Evolutionary conservation across 179 eudicot species (phyloP), one percentile per base, ranked within the genome.

Genomic region (Nepenthes alata): DNA sequence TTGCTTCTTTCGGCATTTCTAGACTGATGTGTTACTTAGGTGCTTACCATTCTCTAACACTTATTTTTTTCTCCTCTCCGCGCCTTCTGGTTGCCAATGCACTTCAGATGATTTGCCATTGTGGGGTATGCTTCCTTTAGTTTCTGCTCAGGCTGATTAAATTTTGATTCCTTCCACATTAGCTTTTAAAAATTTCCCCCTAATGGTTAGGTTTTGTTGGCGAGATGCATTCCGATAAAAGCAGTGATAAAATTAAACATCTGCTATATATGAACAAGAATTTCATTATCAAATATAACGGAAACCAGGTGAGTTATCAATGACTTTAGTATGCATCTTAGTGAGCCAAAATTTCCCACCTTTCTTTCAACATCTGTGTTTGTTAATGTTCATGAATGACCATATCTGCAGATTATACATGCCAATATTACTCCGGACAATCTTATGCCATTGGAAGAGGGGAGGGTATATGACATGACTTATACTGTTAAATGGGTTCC

Each of bases 401-500:
- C 64, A 39, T 56, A 50, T 61, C 47, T 57, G 79, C 95, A 91
- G 97, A 82, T 91, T 57, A 90, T 90, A 73, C 93, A 88, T 74
- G 97, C 88, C 64, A 88, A 88, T 76, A 85, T 91, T 70, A 83
- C 94, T 61, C 97, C 85, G 71, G 97, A 85, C 65, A 75, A 61
- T 53, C 83, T 85, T 53, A 87, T 74, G 65, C 86, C 86, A 0
- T 66, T 90, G 70, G 97, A 88, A 82, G 88, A 69, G 39, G 95
- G 93, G 37, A 79, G 71, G 60, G 67, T 67, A 35, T 70, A 83
- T 71, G 90, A 88, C 64, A 78, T 90, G 93, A 88, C 97, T 11
- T 90, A 88, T 67, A 76, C 95, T 47, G 88, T 90, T 61, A 85
- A 72, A 63, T 90, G 97, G 97, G 72, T 71, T 14, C 73, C 72